phyloP scores from a whole-genome alignment of 768 basidiomycete species.

The Cyclocybe cylindracea region DNA sequence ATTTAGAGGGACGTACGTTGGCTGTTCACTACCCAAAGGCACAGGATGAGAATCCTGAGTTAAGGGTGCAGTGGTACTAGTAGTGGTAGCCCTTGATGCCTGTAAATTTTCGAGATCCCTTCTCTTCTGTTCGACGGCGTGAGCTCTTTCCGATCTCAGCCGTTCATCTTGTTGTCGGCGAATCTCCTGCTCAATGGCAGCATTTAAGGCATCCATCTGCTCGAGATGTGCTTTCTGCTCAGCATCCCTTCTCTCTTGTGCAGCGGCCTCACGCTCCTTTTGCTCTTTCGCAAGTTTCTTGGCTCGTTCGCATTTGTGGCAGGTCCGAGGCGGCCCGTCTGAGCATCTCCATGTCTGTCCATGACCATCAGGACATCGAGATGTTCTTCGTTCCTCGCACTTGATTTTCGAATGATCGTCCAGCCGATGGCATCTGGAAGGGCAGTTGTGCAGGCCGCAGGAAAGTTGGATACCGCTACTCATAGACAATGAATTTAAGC shows the following conservation, averaged over 20 bases:
- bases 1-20: no score
- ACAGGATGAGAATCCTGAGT: no score
- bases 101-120: conserved; percentile 34
- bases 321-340: conserved; percentile 33
- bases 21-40: no score
- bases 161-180: conserved; percentile 33
- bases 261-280: conserved; percentile 34
- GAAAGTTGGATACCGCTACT: conserved; percentile 45
- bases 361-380: conserved; percentile 47
- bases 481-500: neutral
- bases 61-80: no score
- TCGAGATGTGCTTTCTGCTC: conserved; percentile 42
- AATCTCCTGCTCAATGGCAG: conserved; percentile 33
- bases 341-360: conserved; percentile 42
- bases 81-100: no score
- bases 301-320: conserved; percentile 46
- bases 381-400: conserved; percentile 38
- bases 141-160: conserved; percentile 32
- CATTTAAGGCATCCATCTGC: conserved; percentile 44
- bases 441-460: conserved; percentile 54
- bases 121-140: conserved; percentile 43
- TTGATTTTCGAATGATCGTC: conserved; percentile 50
- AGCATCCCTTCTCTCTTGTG: conserved; percentile 43
- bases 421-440: conserved; percentile 59
- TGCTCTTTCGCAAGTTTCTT: conserved; percentile 38